Percentiles rank a stretch among this genome's conserved stretches.
phyloP scores from a whole-genome alignment of 441 rosid genomes.

The Arabidopsis lyrata region DNA sequence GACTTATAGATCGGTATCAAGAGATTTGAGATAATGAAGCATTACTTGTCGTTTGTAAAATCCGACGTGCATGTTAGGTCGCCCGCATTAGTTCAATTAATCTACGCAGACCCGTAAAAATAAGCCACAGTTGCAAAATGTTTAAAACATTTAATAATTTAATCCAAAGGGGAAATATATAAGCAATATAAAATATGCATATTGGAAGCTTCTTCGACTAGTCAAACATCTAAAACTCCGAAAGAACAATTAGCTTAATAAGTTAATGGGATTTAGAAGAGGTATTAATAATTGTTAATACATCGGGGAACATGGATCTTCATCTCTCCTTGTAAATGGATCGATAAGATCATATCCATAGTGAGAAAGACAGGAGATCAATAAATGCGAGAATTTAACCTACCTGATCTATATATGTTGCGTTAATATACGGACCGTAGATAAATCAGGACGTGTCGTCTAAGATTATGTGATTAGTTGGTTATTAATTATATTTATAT shows the following conservation, averaged over 20 bases:
- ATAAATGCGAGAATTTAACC: slow-evolving; percentile 41
- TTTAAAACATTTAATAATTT: slow-evolving; percentile 21
- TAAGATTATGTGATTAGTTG: slow-evolving; percentile 43
- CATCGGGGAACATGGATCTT: slow-evolving; percentile 37
- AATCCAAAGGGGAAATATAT: slow-evolving; percentile 26
- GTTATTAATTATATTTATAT: slow-evolving; percentile 30
- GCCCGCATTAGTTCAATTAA: slow-evolving; percentile 32
- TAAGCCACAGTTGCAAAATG: slow-evolving; percentile 41
- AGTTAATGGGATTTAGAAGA: slow-evolving; percentile 37
- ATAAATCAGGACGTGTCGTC: slow-evolving; percentile 44
- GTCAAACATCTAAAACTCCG: slow-evolving; percentile 43
- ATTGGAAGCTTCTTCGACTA: slow-evolving; percentile 38
- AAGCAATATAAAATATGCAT: slow-evolving; percentile 12
- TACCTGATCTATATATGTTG: slow-evolving; percentile 40
- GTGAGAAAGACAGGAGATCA: slow-evolving; percentile 42
- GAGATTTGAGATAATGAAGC: slow-evolving; percentile 20
- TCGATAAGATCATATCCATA: slow-evolving; percentile 45
- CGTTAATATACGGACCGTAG: slow-evolving; percentile 40
- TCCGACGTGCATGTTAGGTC: slow-evolving; percentile 44
- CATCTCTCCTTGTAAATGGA: slow-evolving; percentile 21
- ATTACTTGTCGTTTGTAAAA: slow-evolving; percentile 32
- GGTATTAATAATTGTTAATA: slow-evolving; percentile 36
- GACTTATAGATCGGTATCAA: slow-evolving; percentile 24
- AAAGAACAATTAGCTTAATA: slow-evolving; percentile 35
- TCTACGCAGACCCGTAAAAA: slow-evolving; percentile 34